Evolutionary conservation across 1,284 basidiomycete species (phyloP), one percentile per base, ranked within the genome.

Genomic region (Boletellus deceptivus): DNA sequence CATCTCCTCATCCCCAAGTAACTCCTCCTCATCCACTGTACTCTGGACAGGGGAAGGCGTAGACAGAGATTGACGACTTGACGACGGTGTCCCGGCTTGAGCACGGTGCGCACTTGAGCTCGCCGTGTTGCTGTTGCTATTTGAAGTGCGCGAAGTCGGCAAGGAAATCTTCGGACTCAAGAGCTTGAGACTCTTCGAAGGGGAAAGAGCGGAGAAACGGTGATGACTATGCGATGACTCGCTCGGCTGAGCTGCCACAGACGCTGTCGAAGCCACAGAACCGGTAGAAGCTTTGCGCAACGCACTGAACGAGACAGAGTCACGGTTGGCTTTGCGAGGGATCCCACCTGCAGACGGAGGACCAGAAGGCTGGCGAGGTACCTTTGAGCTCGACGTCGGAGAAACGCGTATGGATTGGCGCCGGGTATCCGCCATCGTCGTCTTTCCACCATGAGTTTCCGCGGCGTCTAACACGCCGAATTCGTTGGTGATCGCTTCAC

Each of bases 1-100:
- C 96, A 99, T 99, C 73, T 99, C 97, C 55, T 94, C 92, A 64
- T 99, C 97, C 18, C 91, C 97, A 13, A 88, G 71, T 2, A 87
- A 54, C 70, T 98, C 94, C 58, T 99, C 97, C 55, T 99, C 96
- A 56, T 95, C 92, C 0, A 88, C 75, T 2, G 79, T 73, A 57
- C 79, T 85, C 20, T 81, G 86, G 6, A 78, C 80, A 4, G 89
- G 89, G 9, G 89, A 91, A n/a, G 89, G 88, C 3, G 89, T 90
- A 6, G 86, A 89, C 24, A 89, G 65, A 10, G 87, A 89, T 56
- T 88, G 86, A 24, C 85, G 76, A 59, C 85, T 86, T 17, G 86
- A 82, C 18, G 85, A 84, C 4, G 89, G 86, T 1, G 89, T 86
- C 5, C 71, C 73, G 47, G 78, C 65, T 49, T 72, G 74, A 33